phyloP scores from a whole-genome alignment of 257 asterid species.

The Fraxinus americana region DNA sequence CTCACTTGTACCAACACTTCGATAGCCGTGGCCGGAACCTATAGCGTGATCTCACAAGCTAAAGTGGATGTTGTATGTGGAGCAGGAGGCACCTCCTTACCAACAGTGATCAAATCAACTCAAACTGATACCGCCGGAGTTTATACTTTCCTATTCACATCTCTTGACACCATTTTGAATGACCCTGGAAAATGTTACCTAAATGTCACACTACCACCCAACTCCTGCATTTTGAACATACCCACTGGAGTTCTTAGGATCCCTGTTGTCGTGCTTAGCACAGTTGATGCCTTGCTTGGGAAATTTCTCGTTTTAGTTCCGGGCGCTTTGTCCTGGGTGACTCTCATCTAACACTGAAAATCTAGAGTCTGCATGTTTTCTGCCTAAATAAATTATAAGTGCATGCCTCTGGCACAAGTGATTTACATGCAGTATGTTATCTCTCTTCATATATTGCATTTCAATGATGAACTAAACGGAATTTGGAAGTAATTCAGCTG shows the following conservation, averaged over 20 bases:
- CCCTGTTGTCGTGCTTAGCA: conserved; percentile 11
- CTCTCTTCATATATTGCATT: too few species aligned
- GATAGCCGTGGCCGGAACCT: conserved; percentile 7
- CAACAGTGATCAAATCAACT: conserved; percentile 17
- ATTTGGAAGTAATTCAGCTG: too few species aligned
- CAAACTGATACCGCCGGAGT: conserved; percentile 9
- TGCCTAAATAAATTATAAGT: not conserved
- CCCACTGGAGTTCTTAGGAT: conserved; percentile 13
- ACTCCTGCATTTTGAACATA: conserved; percentile 11
- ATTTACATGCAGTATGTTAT: too few species aligned
- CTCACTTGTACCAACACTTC: conserved; percentile 19
- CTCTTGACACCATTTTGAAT: not conserved
- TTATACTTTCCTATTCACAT: conserved; percentile 1
- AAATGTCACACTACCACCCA: conserved; percentile 10
- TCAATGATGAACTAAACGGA: too few species aligned
- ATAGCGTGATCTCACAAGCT: conserved; percentile 21
- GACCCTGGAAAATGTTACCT: conserved; percentile 16
- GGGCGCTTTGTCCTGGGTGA: conserved; percentile 15
- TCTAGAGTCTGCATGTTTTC: not conserved
- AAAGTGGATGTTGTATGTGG: conserved; percentile 26
- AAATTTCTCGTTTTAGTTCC: conserved; percentile 2
- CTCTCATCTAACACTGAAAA: not conserved
- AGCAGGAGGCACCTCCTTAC: not conserved
- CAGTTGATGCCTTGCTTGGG: not conserved
- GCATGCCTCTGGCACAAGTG: not conserved